Evolutionary conservation across 129 eudicot species (phyloP).

Genomic region (Kitagawia praeruptora): DNA sequence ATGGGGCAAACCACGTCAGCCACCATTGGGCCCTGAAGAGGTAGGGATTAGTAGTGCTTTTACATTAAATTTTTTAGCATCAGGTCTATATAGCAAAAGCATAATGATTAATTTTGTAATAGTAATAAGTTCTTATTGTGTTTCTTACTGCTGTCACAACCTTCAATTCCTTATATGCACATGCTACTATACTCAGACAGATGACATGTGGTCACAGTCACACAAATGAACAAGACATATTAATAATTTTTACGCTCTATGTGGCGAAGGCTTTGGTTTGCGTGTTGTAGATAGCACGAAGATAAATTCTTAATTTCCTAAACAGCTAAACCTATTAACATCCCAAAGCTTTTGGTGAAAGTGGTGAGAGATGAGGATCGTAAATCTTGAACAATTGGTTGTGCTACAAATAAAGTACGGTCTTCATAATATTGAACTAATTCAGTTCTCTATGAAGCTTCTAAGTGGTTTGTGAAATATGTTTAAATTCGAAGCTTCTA

Average conservation of each 20-base stretch:
- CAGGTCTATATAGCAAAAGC: background rate
- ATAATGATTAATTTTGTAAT: background rate
- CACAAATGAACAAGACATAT: background rate
- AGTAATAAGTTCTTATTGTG: background rate
- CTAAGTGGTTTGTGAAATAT: background rate
- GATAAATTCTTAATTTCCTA: background rate
- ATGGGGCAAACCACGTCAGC: slow-evolving; percentile 97
- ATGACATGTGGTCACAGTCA: background rate
- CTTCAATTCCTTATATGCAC: background rate
- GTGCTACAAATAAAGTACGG: background rate
- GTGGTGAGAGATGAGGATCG: background rate
- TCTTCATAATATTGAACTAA: background rate
- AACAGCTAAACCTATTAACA: background rate
- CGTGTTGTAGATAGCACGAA: background rate
- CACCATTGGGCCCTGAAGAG: slow-evolving; percentile 75
- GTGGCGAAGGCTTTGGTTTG: background rate
- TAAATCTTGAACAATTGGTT: background rate
- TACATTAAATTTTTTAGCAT: background rate
- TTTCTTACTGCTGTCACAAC: background rate
- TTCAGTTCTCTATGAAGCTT: background rate
- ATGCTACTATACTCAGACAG: background rate
- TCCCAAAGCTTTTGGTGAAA: background rate
- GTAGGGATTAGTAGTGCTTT: slow-evolving; percentile 23
- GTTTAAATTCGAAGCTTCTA: no score
- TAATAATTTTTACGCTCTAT: background rate